Evolutionary conservation across 1,284 basidiomycete genomes (phyloP), one percentile per base, ranked within the genome.

Genomic region (Moesziomyces aphidis): DNA sequence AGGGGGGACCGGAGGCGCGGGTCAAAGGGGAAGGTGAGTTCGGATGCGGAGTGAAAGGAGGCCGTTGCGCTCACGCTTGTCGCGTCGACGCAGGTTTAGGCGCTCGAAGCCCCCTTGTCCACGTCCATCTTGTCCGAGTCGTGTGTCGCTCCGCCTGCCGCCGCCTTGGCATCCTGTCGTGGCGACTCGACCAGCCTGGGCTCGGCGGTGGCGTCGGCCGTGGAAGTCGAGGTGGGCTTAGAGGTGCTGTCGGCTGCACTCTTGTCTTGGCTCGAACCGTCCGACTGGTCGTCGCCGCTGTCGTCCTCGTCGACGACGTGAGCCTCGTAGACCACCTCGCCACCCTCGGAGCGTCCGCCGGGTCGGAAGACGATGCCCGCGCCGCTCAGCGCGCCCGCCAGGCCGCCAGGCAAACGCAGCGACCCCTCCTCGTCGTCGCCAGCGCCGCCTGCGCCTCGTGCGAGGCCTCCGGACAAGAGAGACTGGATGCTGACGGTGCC

Each of bases 281-380:
- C 76, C 10, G 66, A 67, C 23, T 78, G 68, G 23, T 72, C 64
- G 26, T 78, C 73, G n/a, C 65, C 61, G 51, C 69, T 67, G 52
- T 79, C 76, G 17, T 79, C 76, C 42, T 79, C 73, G 50, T 79
- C 69, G 17, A 75, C 76, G n/a, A 80, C 77, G 57, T 80, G 79
- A 31, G 80, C 78, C 56, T 82, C 76, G 57, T 82, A 82, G 4
- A 79, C 70, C 31, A 77, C 64, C 43, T 79, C 78, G 23, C 80
- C 80, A 17, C 65, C 73, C 13, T 79, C 72, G 36, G 78, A 74
- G 22, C 64, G 71, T 46, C 74, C 65, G 34, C 77, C 73, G 7
- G 80, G 80, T 44, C 80, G 66, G 57, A 82, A 78, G 3, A 82
- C 80, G 50, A 82, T 79, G 47, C 80, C 79, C 17, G 79, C 79